Evolutionary conservation across 1,284 basidiomycete genomes (phyloP).

Genomic region (Marasmius sp.): DNA sequence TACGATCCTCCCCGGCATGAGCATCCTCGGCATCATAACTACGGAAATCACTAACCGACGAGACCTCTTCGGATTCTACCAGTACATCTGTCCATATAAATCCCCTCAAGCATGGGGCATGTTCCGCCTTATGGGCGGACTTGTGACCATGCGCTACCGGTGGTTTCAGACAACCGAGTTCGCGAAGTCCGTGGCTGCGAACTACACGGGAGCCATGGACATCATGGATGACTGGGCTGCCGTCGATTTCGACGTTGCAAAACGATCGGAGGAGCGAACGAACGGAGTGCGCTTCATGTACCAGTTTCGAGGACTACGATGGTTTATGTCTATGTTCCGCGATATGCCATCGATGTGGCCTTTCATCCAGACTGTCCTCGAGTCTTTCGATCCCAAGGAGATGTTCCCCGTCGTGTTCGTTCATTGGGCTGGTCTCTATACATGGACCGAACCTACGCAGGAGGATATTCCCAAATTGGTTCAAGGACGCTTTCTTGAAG

Average conservation of each 20-base stretch:
- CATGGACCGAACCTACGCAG: not conserved
- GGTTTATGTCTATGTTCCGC: not conserved
- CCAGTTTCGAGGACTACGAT: not conserved
- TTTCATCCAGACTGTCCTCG: not conserved
- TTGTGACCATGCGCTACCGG: not conserved
- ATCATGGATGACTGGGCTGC: not conserved
- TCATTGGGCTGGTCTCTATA: not conserved
- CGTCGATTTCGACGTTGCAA: not conserved
- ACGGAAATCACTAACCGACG: not conserved
- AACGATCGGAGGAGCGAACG: not conserved
- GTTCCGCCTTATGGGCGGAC: not conserved
- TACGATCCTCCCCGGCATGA: not conserved
- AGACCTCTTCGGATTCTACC: not conserved
- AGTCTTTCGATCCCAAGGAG: not conserved
- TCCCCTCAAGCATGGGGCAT: not conserved
- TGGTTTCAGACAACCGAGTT: not conserved
- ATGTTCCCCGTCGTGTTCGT: not conserved
- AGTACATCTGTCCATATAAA: not conserved
- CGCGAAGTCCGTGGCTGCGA: not conserved
- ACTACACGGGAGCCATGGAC: not conserved
- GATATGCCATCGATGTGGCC: not conserved
- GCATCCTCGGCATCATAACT: not conserved
- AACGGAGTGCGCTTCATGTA: not conserved
- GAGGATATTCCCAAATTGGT: not conserved
- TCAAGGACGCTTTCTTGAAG: not conserved